Conservation (phyloP, 1,284 basidiomycete genomes). For the Sporisorium graminicola region DNA sequence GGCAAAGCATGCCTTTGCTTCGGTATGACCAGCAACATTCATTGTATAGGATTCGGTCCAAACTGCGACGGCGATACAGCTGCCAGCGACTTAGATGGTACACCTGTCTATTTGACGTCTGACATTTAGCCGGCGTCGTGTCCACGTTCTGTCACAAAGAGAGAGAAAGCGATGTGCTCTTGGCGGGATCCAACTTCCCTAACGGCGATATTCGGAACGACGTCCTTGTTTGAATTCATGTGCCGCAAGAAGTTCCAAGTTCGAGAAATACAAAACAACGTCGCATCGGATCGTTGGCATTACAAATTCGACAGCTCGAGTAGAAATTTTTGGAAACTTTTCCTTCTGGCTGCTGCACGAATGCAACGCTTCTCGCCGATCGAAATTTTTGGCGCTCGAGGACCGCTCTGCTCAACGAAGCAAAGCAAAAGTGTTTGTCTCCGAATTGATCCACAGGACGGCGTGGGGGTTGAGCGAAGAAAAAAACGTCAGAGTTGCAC, state of each 20-base stretch:
- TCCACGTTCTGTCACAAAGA: not conserved
- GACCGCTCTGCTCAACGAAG: not conserved
- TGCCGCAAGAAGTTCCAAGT: slow-evolving; percentile 6
- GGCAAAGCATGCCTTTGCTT: not conserved
- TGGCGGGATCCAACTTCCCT: not conserved
- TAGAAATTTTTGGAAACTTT: slow-evolving; percentile 2
- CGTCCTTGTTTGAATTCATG: not conserved
- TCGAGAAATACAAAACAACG: slow-evolving; percentile 13
- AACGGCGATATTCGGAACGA: slow-evolving; percentile 42
- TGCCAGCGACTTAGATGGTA: too few relatives aligned
- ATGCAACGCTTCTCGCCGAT: not conserved
- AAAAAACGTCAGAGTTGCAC: not conserved
- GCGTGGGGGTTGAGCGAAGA: not conserved
- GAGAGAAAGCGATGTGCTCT: not conserved
- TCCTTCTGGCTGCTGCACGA: too few relatives aligned
- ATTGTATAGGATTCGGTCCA: not conserved
- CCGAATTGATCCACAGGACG: slow-evolving; percentile 3
- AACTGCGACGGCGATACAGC: not conserved
- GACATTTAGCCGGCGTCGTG: too few relatives aligned
- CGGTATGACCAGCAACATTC: not conserved
- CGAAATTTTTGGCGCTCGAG: not conserved
- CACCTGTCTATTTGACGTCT: too few relatives aligned
- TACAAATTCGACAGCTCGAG: not conserved
- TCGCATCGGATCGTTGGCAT: not conserved
- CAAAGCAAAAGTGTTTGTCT: slow-evolving; percentile 2